Evolutionary conservation across 805 yeast genomes (phyloP).

Genomic region (Saccharomyces kudriavzevii): DNA sequence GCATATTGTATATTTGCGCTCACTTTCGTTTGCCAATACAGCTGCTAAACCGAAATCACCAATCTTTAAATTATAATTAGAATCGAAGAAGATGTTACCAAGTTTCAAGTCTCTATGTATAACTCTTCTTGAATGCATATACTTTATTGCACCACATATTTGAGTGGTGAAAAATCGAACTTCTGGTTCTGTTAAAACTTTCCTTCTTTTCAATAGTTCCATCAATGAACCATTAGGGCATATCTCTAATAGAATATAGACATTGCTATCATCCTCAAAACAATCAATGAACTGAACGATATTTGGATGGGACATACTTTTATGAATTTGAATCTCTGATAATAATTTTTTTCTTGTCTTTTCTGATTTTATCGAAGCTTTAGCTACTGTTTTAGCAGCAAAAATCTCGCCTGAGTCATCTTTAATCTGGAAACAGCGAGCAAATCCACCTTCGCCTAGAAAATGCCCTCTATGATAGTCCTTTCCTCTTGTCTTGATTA

Average conservation of each 20-base stretch:
- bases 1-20: slow-evolving; percentile 86
- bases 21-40: slow-evolving; percentile 60
- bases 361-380: slow-evolving; percentile 82
- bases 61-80: slow-evolving; percentile 85
- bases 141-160: slow-evolving; percentile 86
- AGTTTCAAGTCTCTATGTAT: slow-evolving; percentile 93
- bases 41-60: slow-evolving; percentile 99
- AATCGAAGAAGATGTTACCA: slow-evolving; percentile 92
- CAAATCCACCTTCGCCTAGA: slow-evolving; percentile 98
- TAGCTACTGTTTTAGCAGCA: slow-evolving; percentile 98
- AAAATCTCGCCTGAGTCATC: slow-evolving; percentile 78
- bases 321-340: slow-evolving; percentile 92
- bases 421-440: slow-evolving; percentile 94
- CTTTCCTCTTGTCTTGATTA: slow-evolving; percentile 82
- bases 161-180: slow-evolving; percentile 85
- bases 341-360: slow-evolving; percentile 77
- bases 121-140: slow-evolving; percentile 84
- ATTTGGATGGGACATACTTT: slow-evolving; percentile 78
- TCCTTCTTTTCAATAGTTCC: slow-evolving; percentile 83
- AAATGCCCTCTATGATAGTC: slow-evolving; percentile 86
- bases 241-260: slow-evolving; percentile 85
- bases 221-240: slow-evolving; percentile 91
- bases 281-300: slow-evolving; percentile 92
- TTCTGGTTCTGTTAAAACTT: slow-evolving; percentile 82
- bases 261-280: slow-evolving; percentile 92